Base-by-base conservation (phyloP, 2,329 filamentous ascomycete species). In the Alternaria postmessia region DNA sequence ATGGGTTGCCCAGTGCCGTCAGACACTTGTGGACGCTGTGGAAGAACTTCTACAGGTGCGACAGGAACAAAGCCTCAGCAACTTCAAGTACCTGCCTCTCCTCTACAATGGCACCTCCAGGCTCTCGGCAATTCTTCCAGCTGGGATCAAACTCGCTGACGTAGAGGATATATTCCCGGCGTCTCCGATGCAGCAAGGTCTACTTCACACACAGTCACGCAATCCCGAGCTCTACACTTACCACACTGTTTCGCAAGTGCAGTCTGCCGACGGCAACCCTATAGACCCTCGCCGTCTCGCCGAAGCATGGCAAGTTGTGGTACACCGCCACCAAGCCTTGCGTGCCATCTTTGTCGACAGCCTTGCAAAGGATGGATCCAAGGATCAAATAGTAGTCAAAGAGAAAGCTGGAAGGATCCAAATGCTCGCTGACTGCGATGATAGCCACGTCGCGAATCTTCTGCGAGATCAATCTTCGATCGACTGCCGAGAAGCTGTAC, bases 301-400 rank as follows among this genome's bases (percentile, higher is more conserved):
- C 26, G 69, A 72, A 32, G 73, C 75, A 20, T 78, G 75, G 75
- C 74, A 77, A 51, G 57, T 71, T 5, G 74, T 78, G 7, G 73
- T 78, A 5, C 67, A 75, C 48, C 74, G 74, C 5, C 75, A 78
- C 46, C 68, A 71, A 18, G 65, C 66, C 2, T 54, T 78, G 30
- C 64, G 75, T 30, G 76, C 75, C 1, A 60, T 77, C 2, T 77
- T 78, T 57, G 65, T 78, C n/a, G 73, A 76, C 26, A 75, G 74
- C 49, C 61, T 75, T n/a, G 71, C 70, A 4, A 72, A 71, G 42
- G 69, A 72, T n/a, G 72, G 70, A 1, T 63, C 71, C 8, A 75
- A 74, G 56, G 72, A 77, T 32, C 75, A 78, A 41, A 61, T 76
- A 2, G 75, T 78, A 0, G 52, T 77, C 43, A 75, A 70, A 32